These are phyloP conservation scores for Barnettozyma californica DNA, from an alignment of 805 yeast species.

Conservation along the genomic window DNA sequence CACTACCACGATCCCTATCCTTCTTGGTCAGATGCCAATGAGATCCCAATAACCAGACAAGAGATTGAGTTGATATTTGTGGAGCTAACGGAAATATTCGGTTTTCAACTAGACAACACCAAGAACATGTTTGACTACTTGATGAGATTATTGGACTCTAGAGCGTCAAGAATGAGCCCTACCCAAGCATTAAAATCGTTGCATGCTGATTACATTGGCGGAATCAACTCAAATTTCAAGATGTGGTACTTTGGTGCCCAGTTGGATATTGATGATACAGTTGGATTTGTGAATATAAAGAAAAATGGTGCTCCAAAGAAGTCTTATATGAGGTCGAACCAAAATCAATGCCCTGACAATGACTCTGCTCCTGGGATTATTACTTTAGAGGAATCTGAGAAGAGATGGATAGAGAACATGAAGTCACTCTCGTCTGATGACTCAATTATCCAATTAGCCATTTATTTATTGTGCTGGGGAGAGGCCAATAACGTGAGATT, in stretches of 20 bases:
- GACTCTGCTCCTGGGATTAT: neutral
- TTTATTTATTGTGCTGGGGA: constrained; percentile 81
- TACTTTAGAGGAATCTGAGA: constrained; percentile 39
- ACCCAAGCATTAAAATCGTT: constrained; percentile 49
- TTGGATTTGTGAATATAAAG: constrained; percentile 31
- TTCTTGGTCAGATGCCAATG: constrained; percentile 38
- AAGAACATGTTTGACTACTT: constrained; percentile 64
- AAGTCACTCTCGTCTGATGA: constrained; percentile 44
- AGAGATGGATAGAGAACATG: constrained; percentile 49
- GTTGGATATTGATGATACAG: constrained; percentile 53
- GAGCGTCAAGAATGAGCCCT: constrained; percentile 62
- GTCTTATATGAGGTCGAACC: constrained; percentile 6
- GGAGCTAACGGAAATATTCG: constrained; percentile 50
- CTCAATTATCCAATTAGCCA: constrained; percentile 55
- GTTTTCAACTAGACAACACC: constrained; percentile 63
- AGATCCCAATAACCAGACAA: constrained; percentile 43
- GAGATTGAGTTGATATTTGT: constrained; percentile 55
- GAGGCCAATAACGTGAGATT: constrained; percentile 83
- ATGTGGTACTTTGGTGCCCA: constrained; percentile 78
- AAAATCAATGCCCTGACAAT: neutral
- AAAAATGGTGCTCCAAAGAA: constrained; percentile 23
- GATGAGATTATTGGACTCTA: constrained; percentile 57
- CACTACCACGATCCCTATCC: constrained; percentile 46
- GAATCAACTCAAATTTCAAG: constrained; percentile 58
- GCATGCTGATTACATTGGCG: constrained; percentile 76